A percentile compares a stretch with the other conserved stretches of the same genome.
Conservation (phyloP, 2,329 filamentous ascomycete species). For the Penicillium rolfsii region DNA sequence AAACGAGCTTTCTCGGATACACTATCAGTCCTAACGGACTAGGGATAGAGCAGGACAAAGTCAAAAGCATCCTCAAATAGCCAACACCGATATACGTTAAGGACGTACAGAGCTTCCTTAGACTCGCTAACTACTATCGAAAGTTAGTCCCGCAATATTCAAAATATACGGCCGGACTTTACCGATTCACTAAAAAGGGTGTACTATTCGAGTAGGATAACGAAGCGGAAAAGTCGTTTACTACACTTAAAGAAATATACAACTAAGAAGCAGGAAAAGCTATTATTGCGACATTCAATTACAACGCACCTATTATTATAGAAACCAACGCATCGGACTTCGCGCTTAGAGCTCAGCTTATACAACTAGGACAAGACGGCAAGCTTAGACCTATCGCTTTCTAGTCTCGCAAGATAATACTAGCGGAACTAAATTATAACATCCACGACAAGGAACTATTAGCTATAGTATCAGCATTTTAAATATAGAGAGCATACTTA, state of each 20-base stretch:
- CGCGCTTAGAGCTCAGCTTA: background rate
- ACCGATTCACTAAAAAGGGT: background rate
- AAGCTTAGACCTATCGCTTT: background rate
- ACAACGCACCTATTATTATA: background rate
- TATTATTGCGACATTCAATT: background rate
- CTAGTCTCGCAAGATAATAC: background rate
- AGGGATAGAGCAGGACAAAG: background rate
- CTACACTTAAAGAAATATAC: background rate
- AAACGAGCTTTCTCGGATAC: background rate
- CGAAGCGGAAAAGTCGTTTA: background rate
- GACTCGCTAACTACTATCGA: background rate
- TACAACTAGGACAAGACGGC: too few relatives aligned
- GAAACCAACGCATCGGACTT: background rate
- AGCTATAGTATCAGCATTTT: background rate
- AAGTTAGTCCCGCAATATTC: background rate
- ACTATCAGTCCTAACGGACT: background rate
- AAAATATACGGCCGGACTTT: background rate
- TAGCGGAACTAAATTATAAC: background rate
- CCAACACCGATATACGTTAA: background rate
- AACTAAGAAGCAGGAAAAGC: background rate
- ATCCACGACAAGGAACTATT: background rate
- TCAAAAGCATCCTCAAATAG: background rate
- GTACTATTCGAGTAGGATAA: background rate
- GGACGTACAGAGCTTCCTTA: background rate
- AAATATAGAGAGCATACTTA: too few relatives aligned